Conservation (phyloP, 192 early-diverging fungal genomes). For the Backusella australiensis region DNA sequence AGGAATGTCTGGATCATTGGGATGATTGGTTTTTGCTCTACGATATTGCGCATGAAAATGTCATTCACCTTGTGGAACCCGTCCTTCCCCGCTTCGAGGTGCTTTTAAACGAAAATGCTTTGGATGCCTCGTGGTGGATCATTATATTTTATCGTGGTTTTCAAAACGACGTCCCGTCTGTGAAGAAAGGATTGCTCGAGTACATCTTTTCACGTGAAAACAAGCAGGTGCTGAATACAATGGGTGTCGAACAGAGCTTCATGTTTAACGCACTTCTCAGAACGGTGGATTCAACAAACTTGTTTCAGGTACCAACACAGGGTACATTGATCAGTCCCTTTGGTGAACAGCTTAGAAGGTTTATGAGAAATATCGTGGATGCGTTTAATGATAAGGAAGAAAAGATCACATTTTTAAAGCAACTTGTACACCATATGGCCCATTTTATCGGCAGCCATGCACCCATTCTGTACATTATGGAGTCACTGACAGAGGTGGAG, state of each 20-base stretch:
- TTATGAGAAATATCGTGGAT: constrained; percentile 18
- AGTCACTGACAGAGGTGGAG: constrained; percentile 20
- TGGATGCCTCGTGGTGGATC: constrained; percentile 35
- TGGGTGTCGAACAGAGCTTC: constrained; percentile 23
- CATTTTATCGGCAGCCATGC: constrained; percentile 26
- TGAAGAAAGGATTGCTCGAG: constrained; percentile 27
- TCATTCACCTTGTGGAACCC: constrained; percentile 49
- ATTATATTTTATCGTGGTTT: constrained; percentile 32
- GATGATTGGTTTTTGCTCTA: constrained; percentile 50
- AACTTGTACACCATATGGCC: constrained; percentile 31
- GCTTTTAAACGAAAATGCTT: constrained; percentile 9
- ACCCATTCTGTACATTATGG: constrained; percentile 27
- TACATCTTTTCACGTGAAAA: constrained; percentile 23
- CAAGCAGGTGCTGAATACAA: constrained; percentile 5
- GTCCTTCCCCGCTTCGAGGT: constrained; percentile 43
- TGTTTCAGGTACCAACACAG: constrained; percentile 24
- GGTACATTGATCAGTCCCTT: constrained; percentile 30
- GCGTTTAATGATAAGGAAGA: constrained; percentile 18
- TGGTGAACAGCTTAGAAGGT: constrained; percentile 25
- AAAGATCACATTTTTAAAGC: constrained; percentile 23
- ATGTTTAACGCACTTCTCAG: constrained; percentile 25
- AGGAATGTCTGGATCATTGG: constrained; percentile 30
- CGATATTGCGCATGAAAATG: constrained; percentile 46
- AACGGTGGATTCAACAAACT: constrained; percentile 20
- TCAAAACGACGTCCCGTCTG: constrained; percentile 23